Evolutionary conservation across 2,329 filamentous ascomycete genomes (phyloP).

Genomic region (Diplodia intermedia): DNA sequence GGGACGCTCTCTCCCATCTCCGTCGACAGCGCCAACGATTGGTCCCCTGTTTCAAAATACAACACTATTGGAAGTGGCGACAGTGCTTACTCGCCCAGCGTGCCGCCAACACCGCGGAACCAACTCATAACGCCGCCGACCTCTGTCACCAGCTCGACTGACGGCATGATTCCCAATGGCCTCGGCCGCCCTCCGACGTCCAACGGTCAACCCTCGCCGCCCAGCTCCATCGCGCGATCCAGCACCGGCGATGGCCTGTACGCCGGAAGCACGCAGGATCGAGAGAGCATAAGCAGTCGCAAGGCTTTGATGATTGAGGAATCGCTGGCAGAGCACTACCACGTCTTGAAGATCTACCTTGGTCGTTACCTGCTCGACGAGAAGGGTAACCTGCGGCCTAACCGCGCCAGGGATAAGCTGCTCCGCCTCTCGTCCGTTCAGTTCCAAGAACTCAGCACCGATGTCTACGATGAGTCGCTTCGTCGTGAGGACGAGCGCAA

Average conservation of each 20-base stretch:
- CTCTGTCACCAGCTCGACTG: constrained; percentile 49
- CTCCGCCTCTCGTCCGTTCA: constrained; percentile 88
- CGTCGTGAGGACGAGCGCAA: constrained; percentile 74
- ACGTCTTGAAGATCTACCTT: constrained; percentile 78
- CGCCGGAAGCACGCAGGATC: constrained; percentile 59
- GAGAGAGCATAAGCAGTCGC: constrained; percentile 64
- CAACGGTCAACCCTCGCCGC: constrained; percentile 74
- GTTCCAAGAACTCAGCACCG: constrained; percentile 96
- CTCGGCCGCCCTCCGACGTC: constrained; percentile 44
- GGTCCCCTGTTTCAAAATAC: constrained; percentile 51
- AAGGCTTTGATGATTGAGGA: constrained; percentile 68
- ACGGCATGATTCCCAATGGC: constrained; percentile 61
- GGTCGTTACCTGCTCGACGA: constrained; percentile 75
- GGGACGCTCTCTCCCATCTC: constrained; percentile 50
- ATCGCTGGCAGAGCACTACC: constrained; percentile 80
- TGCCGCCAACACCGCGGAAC: constrained; percentile 42
- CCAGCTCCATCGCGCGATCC: constrained; percentile 84
- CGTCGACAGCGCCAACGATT: constrained; percentile 48
- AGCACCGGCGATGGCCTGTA: constrained; percentile 78
- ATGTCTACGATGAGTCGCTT: constrained; percentile 94
- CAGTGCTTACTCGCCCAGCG: constrained; percentile 48
- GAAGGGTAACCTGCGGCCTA: constrained; percentile 74
- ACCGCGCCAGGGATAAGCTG: constrained; percentile 93
- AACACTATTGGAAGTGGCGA: constrained; percentile 45
- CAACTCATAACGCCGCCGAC: constrained; percentile 44